Base-by-base conservation (phyloP, 2,329 filamentous ascomycete species). In the Ceratocystis papillata region DNA sequence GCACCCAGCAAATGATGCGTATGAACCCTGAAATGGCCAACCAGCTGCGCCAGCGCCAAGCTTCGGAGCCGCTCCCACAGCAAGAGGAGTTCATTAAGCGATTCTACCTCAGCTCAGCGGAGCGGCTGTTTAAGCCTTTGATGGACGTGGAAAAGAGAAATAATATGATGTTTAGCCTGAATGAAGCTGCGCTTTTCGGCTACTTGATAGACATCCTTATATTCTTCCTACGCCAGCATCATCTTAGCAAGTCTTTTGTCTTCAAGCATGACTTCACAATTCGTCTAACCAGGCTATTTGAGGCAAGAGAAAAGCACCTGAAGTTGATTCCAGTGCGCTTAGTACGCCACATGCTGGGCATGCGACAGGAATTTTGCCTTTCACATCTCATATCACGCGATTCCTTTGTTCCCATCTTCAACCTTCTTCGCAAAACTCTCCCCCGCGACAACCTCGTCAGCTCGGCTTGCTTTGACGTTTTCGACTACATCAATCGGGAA, bases 271-370 rank as follows among this genome's bases (percentile, higher is more conserved):
- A 88, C 67, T 80, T 97, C 57, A 85, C 88, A 6, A 82, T 86
- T 68, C 85, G 92, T 50, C 87, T 96, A 68, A 86, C 87, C 62
- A 90, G 96, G 74, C 82, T 99, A 68, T 82, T 99, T 70, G 79
- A 80, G 57, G 92, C 87, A 68, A 86, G 86, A 8, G 90, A 97
- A 76, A 97, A 97, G 78, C 92, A 96, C 74, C 78, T 99, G 69
- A 92, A 93, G 76, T 83, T 99, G 92, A 89, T 90, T 71, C 90
- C 92, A 5, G 83, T 99, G 70, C 94, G 96, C 73, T 96, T 96
- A 77, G 93, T 97, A 78, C 88, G 93, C 44, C 89, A 89, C 57
- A 83, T 96, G 68, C 83, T 96, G 67, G 86, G 86, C 59, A 81
- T 96, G 46, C 87, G 94, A 72, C 93, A 97, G 73, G 90, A 95